Conservation (phyloP, 163 green algal species). For the Volvox carteri region DNA sequence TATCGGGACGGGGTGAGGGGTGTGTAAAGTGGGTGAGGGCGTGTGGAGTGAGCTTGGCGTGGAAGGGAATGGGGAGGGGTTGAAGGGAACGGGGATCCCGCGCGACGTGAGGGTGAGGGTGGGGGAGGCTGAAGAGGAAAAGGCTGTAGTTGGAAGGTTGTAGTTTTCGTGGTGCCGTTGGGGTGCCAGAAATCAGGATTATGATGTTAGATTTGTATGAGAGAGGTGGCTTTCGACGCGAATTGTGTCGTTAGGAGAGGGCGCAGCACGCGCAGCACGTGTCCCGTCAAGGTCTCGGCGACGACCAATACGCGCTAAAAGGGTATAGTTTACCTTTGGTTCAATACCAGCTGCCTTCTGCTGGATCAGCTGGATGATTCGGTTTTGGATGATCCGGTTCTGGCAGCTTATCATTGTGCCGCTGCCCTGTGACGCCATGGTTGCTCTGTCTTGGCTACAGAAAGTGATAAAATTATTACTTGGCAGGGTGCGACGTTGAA, state of each 20-base stretch:
- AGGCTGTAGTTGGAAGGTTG: too few species aligned
- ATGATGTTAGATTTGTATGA: too few species aligned
- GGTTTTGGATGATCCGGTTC: constrained; percentile 26
- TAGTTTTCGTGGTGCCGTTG: too few species aligned
- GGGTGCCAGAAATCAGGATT: too few species aligned
- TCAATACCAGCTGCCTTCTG: constrained; percentile 10
- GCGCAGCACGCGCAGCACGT: too few species aligned
- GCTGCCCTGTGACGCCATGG: constrained; percentile 24
- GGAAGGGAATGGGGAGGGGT: background rate
- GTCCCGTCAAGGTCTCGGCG: too few species aligned
- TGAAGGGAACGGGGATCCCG: background rate
- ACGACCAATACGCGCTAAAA: too few species aligned
- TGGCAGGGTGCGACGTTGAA: background rate
- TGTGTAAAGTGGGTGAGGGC: background rate
- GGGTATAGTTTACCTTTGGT: constrained; percentile 4
- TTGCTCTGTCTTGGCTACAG: background rate
- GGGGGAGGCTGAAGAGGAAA: background rate
- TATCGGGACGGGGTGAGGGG: background rate
- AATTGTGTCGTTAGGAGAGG: too few species aligned
- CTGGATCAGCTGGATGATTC: constrained; percentile 20
- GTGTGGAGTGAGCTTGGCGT: background rate
- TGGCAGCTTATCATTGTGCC: constrained; percentile 41
- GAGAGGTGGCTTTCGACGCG: too few species aligned
- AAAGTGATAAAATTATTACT: too few species aligned
- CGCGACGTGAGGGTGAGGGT: background rate